Percentiles rank a stretch among this genome's conserved stretches.
phyloP scores from a whole-genome alignment of 1,284 basidiomycete genomes.

The Trichosporon faecale region DNA sequence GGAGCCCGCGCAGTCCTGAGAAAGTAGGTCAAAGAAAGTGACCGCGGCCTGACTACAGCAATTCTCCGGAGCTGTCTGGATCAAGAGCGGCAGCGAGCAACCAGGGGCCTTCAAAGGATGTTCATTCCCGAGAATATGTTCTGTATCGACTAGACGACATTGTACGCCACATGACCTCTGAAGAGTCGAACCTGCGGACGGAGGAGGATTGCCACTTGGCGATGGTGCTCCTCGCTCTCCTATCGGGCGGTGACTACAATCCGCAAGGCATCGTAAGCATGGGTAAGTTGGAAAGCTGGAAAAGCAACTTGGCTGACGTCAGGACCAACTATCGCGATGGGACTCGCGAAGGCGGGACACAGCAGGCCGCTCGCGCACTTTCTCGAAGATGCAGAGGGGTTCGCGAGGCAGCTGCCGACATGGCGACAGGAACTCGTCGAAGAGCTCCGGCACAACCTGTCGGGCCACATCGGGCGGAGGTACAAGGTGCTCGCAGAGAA shows the following conservation, averaged over 20 bases:
- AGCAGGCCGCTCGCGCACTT: conserved; percentile 62
- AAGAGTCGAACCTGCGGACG: conserved; percentile 31
- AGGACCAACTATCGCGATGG: conserved; percentile 51
- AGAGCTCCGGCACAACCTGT: conserved; percentile 69
- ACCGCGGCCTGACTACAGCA: conserved; percentile 53
- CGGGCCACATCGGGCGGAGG: conserved; percentile 59
- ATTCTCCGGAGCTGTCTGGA: conserved; percentile 68
- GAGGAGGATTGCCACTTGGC: conserved; percentile 63
- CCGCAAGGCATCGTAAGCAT: conserved; percentile 53
- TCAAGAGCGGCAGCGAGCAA: conserved; percentile 54
- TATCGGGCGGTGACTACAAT: conserved; percentile 88
- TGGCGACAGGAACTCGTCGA: conserved; percentile 63
- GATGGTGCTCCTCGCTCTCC: conserved; percentile 77
- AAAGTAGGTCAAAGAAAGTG: conserved; percentile 56
- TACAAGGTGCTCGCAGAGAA: conserved; percentile 61
- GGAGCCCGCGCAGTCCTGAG: conserved; percentile 78
- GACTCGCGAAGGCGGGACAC: conserved; percentile 54
- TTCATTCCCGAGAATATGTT: conserved; percentile 65
- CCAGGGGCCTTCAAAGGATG: background rate
- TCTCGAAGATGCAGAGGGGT: conserved; percentile 42
- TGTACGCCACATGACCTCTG: conserved; percentile 25
- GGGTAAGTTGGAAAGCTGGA: conserved; percentile 44
- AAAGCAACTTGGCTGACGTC: conserved; percentile 20
- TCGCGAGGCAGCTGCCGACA: conserved; percentile 50
- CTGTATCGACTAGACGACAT: conserved; percentile 63